Evolutionary conservation across 148 eudicot genomes (phyloP).

Genomic region (Bassia scoparia): DNA sequence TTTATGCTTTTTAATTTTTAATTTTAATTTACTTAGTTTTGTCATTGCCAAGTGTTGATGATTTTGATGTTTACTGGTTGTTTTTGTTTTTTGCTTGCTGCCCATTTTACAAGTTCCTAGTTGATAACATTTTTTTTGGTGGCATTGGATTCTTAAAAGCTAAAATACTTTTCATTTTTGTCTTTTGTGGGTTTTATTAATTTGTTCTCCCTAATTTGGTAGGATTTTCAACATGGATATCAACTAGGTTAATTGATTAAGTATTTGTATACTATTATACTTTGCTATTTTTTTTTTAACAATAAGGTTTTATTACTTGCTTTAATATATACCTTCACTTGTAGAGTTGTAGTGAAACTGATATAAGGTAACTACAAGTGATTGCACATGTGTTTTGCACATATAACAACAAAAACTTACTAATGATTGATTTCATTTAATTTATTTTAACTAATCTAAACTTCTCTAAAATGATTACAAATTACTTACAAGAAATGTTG

Average conservation of each 20-base stretch:
- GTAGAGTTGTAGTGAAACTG: too few relatives aligned
- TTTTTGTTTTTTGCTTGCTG: neutral
- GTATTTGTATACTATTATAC: neutral
- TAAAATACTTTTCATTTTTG: neutral
- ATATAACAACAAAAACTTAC: too few relatives aligned
- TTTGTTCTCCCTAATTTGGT: neutral
- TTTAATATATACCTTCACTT: too few relatives aligned
- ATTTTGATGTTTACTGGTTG: slow-evolving; percentile 11
- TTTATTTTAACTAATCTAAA: too few relatives aligned
- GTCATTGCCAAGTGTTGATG: slow-evolving; percentile 13
- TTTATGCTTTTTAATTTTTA: slow-evolving; percentile 10
- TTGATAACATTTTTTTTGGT: neutral
- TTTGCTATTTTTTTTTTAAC: too few relatives aligned
- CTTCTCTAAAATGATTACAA: too few relatives aligned
- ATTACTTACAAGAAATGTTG: too few relatives aligned
- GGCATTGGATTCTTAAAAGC: slow-evolving; percentile 7
- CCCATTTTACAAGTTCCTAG: neutral
- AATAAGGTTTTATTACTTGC: too few relatives aligned
- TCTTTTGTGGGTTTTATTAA: neutral
- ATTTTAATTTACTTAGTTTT: neutral
- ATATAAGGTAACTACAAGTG: too few relatives aligned
- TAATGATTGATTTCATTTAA: too few relatives aligned
- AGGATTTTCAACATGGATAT: neutral
- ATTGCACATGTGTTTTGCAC: too few relatives aligned
- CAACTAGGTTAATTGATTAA: neutral